Evolutionary conservation across 306 rosid species (phyloP).

Genomic region (Carpinus fangiana): DNA sequence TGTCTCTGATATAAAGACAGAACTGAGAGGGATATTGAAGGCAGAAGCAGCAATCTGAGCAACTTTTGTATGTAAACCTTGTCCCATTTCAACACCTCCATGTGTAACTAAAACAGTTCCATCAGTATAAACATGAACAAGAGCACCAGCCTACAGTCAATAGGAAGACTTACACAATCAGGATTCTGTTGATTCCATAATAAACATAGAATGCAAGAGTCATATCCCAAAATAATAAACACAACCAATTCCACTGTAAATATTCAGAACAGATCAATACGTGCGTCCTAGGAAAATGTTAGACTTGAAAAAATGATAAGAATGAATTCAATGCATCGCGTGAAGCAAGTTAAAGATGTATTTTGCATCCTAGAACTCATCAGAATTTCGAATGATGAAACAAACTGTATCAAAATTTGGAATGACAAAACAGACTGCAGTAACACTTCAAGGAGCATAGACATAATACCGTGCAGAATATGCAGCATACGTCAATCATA

Average conservation of each 20-base stretch:
- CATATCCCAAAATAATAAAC: neutral
- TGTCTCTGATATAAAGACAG: slow-evolving; percentile 92
- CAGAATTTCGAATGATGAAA: neutral
- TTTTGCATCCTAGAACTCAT: neutral
- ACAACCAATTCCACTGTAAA: neutral
- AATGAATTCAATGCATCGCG: neutral
- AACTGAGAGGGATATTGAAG: slow-evolving; percentile 76
- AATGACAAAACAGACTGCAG: neutral
- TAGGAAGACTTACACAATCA: slow-evolving; percentile 18
- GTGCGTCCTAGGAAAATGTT: neutral
- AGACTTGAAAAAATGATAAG: neutral
- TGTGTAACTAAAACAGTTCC: slow-evolving; percentile 95
- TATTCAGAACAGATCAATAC: neutral
- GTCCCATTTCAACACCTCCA: slow-evolving; percentile 99
- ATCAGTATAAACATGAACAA: slow-evolving; percentile 94
- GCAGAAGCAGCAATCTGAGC: slow-evolving; percentile 98
- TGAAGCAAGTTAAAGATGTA: neutral
- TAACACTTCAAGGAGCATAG: neutral
- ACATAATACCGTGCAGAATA: neutral
- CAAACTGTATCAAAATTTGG: neutral
- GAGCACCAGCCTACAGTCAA: slow-evolving; percentile 87
- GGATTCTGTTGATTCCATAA: neutral
- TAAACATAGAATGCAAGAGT: neutral
- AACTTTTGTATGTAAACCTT: slow-evolving; percentile 94
- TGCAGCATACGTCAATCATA: neutral